Percentiles rank a stretch among this genome's conserved stretches.
These are phyloP conservation scores for Chrysanthemum lavandulifolium DNA, from an alignment of 129 eudicot species.

Conservation along the genomic window DNA sequence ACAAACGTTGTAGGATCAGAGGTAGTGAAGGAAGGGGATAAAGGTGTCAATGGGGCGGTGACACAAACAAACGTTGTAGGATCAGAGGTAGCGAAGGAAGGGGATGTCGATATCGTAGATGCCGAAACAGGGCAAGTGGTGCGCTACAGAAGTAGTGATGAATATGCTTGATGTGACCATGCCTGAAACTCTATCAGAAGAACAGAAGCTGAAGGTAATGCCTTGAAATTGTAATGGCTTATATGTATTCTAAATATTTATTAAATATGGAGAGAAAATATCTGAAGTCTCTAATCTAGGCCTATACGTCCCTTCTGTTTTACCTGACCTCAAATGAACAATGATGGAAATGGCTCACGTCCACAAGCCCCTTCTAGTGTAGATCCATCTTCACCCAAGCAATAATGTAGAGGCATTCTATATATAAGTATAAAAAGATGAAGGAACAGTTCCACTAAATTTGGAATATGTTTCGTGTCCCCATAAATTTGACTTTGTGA, in stretches of 20 bases:
- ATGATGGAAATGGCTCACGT: too few species aligned
- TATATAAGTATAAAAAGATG: too few species aligned
- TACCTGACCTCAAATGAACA: too few species aligned
- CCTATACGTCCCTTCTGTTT: too few species aligned
- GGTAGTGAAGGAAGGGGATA: background rate
- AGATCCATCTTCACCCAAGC: too few species aligned
- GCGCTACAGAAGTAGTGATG: constrained; percentile 71
- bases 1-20: too few species aligned
- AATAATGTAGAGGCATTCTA: too few species aligned
- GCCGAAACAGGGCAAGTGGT: constrained; percentile 64
- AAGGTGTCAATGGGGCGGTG: constrained; percentile 20
- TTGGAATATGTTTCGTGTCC: too few species aligned
- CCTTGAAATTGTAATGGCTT: background rate
- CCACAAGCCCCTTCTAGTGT: too few species aligned
- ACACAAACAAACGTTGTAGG: constrained; percentile 32
- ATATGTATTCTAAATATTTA: background rate
- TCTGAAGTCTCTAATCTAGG: too few species aligned
- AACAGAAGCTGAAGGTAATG: constrained; percentile 70
- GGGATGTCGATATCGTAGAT: constrained; percentile 35
- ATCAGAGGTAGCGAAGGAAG: constrained; percentile 38
- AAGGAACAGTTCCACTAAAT: too few species aligned
- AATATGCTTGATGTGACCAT: constrained; percentile 83
- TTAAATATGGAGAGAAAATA: background rate
- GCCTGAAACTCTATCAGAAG: constrained; percentile 75
- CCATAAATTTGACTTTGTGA: too few species aligned